Conservation (phyloP, 768 basidiomycete species). For the Suillus luteus region DNA sequence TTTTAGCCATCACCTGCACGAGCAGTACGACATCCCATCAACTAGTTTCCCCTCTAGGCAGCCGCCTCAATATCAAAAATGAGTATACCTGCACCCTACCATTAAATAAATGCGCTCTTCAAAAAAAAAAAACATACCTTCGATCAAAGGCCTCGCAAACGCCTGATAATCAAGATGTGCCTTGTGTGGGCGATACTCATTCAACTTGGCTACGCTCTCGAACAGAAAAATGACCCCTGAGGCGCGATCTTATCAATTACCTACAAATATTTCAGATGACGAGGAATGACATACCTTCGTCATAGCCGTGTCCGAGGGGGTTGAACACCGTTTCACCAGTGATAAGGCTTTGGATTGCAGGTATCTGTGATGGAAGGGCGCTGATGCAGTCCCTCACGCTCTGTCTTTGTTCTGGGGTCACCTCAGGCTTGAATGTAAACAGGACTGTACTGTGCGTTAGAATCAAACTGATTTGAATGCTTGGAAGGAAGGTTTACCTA, state of each 20-base stretch:
- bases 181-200: conserved; percentile 18
- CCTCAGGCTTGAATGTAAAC: conserved; percentile 25
- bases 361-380: conserved; percentile 21
- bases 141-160: conserved; percentile 14
- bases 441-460: conserved; percentile 17
- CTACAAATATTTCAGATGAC: not conserved
- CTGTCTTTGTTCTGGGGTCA: conserved; percentile 11
- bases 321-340: conserved; percentile 21
- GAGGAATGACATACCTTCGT: conserved; percentile 21
- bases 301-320: conserved; percentile 24
- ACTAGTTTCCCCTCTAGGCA: conserved; percentile 11
- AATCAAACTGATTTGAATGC: not conserved
- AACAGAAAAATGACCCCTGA: conserved; percentile 28
- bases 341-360: conserved; percentile 19
- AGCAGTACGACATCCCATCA: not conserved
- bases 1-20: conserved; percentile 11
- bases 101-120: not conserved
- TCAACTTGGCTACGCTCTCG: conserved; percentile 19
- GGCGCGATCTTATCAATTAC: not conserved
- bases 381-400: conserved; percentile 10
- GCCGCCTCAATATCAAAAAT: conserved; percentile 26
- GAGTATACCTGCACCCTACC: conserved; percentile 18
- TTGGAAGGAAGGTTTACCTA: conserved; percentile 15
- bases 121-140: conserved; percentile 18
- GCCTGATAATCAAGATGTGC: conserved; percentile 17